A percentile compares a stretch with the other conserved stretches of the same genome.
Evolutionary conservation across 805 yeast species (phyloP).

Genomic region (Yamadazyma phyllophila): DNA sequence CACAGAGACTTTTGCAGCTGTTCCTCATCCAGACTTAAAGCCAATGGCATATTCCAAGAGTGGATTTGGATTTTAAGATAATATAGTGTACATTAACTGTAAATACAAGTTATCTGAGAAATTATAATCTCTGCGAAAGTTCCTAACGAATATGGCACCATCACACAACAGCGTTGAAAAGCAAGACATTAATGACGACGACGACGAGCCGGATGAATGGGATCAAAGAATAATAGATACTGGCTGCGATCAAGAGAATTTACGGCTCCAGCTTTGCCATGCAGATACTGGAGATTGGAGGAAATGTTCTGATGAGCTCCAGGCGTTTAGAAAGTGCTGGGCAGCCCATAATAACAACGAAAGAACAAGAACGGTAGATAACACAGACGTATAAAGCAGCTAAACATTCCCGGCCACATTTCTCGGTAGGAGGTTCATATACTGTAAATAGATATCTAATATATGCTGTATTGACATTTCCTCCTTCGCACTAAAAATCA

Average conservation of each 20-base stretch:
- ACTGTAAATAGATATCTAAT: neutral
- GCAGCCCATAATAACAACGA: constrained; percentile 50
- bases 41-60: constrained; percentile 85
- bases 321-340: constrained; percentile 65
- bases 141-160: neutral
- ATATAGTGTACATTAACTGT: neutral
- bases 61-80: constrained; percentile 37
- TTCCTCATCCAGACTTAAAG: constrained; percentile 83
- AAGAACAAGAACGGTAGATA: constrained; percentile 43
- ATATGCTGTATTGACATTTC: neutral
- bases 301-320: constrained; percentile 44
- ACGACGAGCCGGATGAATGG: constrained; percentile 48
- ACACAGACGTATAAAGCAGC: constrained; percentile 3
- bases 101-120: neutral
- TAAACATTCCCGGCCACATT: too few relatives aligned
- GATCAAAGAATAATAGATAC: constrained; percentile 44
- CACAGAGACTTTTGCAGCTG: constrained; percentile 69
- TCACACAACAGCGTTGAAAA: neutral
- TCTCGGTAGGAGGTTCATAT: neutral
- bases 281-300: constrained; percentile 50
- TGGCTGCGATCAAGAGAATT: constrained; percentile 43
- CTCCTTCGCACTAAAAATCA: neutral
- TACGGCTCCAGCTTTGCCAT: constrained; percentile 41
- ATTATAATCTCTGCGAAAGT: neutral
- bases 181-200: constrained; percentile 15